Evolutionary conservation across 2,329 filamentous ascomycete species (phyloP), one percentile per base, ranked within the genome.

Genomic region (Ceratocystis albifundus): DNA sequence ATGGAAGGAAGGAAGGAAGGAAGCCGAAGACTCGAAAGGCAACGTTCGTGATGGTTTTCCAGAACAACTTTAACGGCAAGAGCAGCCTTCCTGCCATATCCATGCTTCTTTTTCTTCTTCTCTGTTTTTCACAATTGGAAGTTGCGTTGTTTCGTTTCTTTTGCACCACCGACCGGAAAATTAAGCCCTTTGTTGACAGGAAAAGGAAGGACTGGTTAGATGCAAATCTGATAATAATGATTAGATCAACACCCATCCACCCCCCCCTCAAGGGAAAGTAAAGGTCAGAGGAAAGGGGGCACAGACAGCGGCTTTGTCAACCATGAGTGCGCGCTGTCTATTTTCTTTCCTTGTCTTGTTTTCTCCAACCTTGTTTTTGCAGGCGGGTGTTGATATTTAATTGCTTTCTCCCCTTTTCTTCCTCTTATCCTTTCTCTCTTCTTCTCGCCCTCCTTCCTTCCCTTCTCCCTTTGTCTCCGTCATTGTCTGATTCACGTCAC

Each of bases 301-400:
- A 59, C 55, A 59, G 55, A 59, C 55, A 59, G 32, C 28, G 61
- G 41, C 41, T 7, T 48, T 62, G 41, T 62, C 55, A 59, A 28
- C 25, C 36, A 41, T 17, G 25, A 32, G 55, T n/a, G 55, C 55
- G 41, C 61, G 28, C 30, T 32, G 44, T 50, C 32, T 36, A 36
- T 46, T 30, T 63, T 48, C 46, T 22, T 62, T 30, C 53, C 22
- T 12, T 6, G 25, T 25, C 53, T 20, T 53, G 15, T 48, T 62
- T 32, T 36, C 17, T 25, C 44, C 55, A 32, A 4, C 25, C 25
- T 17, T 59, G 55, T 30, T 32, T 55, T 59, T 50, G 7, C 22
- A 17, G 30, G 41, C 36, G 45, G 30, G 41, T 48, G 45, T 45
- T 41, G 48, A 48, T 22, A 66, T 45, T 36, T 30, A 45, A 22